phyloP scores from a whole-genome alignment of 2,329 filamentous ascomycete genomes.

The Drechslerella dactyloides region DNA sequence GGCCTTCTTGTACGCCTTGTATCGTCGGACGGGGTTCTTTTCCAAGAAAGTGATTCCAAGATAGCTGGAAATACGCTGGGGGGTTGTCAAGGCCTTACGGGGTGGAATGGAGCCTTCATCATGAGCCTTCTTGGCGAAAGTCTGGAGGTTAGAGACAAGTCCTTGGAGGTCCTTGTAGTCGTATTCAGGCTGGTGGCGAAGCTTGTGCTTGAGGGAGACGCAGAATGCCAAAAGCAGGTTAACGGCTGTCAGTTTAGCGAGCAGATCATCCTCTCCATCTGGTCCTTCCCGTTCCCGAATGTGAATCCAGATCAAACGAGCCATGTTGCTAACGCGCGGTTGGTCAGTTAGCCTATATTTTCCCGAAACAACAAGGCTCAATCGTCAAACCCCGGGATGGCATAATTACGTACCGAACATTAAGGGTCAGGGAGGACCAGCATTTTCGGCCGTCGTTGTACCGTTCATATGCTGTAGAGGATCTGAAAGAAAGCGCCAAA shows the following conservation, averaged over 20 bases:
- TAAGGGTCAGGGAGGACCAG: conserved; percentile 68
- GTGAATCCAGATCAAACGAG: conserved; percentile 83
- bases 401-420: conserved; percentile 35
- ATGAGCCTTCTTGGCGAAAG: conserved; percentile 68
- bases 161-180: conserved; percentile 76
- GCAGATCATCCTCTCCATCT: conserved; percentile 69
- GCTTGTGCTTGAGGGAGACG: conserved; percentile 78
- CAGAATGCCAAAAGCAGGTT: conserved; percentile 80
- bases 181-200: conserved; percentile 82
- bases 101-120: conserved; percentile 56
- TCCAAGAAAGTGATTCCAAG: conserved; percentile 77
- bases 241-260: conserved; percentile 73
- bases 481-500: conserved; percentile 78
- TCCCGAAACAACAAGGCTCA: background rate
- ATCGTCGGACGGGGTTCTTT: conserved; percentile 76
- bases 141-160: conserved; percentile 74
- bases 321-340: conserved; percentile 61
- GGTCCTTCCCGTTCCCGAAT: conserved; percentile 67
- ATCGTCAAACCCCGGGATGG: background rate
- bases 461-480: conserved; percentile 77
- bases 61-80: conserved; percentile 72
- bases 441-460: conserved; percentile 70
- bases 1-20: conserved; percentile 71
- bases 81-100: conserved; percentile 62
- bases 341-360: conserved; percentile 7